Conservation (phyloP, 2,329 filamentous ascomycete genomes). For the Passalora sequoiae region DNA sequence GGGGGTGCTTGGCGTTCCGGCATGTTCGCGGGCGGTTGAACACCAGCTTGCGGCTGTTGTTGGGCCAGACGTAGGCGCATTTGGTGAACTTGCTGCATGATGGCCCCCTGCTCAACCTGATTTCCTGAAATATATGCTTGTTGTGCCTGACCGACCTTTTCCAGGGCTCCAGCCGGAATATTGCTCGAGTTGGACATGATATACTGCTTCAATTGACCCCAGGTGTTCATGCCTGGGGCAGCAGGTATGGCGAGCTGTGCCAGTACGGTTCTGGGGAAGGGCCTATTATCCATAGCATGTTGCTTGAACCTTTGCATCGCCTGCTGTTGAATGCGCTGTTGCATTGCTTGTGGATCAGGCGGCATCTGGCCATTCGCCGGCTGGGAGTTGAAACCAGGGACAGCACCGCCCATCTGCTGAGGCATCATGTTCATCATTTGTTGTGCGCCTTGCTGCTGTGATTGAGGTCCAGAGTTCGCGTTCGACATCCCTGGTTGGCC, state of each 20-base stretch:
- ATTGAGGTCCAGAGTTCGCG: slow-evolving; percentile 4
- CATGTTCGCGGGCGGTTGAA: slow-evolving; percentile 11
- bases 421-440: slow-evolving; percentile 11
- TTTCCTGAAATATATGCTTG: slow-evolving; percentile 23
- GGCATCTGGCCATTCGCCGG: slow-evolving; percentile 14
- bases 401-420: slow-evolving; percentile 18
- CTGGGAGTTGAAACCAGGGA: slow-evolving; percentile 22
- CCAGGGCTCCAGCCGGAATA: slow-evolving; percentile 38
- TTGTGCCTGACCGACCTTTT: slow-evolving; percentile 35
- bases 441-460: slow-evolving; percentile 2
- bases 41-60: slow-evolving; percentile 22
- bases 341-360: slow-evolving; percentile 12
- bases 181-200: slow-evolving; percentile 43
- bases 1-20: slow-evolving; percentile 31
- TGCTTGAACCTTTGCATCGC: slow-evolving; percentile 12
- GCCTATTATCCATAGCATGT: slow-evolving; percentile 16
- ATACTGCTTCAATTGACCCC: slow-evolving; percentile 55
- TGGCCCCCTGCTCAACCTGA: slow-evolving; percentile 21
- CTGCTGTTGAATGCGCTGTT: slow-evolving; percentile 14
- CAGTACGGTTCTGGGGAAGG: slow-evolving; percentile 16
- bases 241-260: slow-evolving; percentile 26
- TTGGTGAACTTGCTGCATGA: slow-evolving; percentile 11
- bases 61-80: slow-evolving; percentile 24
- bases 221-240: slow-evolving; percentile 50
- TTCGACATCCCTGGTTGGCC: slow-evolving; percentile 13